phyloP scores from a whole-genome alignment of 257 asterid species.

The Cinchona pubescens region DNA sequence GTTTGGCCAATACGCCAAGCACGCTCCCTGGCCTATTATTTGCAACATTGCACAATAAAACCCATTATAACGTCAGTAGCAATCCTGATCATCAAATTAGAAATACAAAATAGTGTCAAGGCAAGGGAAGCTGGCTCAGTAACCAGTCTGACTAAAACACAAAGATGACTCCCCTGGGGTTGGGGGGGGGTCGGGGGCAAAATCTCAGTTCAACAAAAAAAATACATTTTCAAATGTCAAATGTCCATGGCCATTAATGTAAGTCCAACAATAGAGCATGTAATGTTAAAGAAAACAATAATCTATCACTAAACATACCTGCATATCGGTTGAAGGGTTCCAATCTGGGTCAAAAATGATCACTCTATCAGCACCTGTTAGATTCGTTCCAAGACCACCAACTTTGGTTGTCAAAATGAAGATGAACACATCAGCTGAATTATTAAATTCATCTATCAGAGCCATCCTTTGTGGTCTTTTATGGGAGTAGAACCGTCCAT shows the following conservation, averaged over 20 bases:
- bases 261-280: background rate
- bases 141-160: background rate
- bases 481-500: constrained; percentile 95
- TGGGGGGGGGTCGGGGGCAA: background rate
- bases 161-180: background rate
- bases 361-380: constrained; percentile 96
- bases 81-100: background rate
- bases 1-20: constrained; percentile 99
- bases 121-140: background rate
- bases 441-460: constrained; percentile 88
- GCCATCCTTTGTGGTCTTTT: constrained; percentile 89
- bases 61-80: constrained; percentile 1
- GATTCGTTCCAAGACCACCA: constrained; percentile 95
- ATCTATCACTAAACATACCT: constrained; percentile 48
- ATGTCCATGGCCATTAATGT: background rate
- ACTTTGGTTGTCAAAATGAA: constrained; percentile 92
- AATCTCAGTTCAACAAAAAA: background rate
- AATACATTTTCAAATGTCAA: background rate
- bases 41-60: constrained; percentile 7
- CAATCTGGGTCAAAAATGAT: constrained; percentile 98
- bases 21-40: constrained; percentile 89
- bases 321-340: constrained; percentile 98
- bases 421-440: constrained; percentile 67
- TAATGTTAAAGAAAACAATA: background rate
- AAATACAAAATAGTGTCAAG: background rate